Percentiles rank a stretch among this genome's conserved stretches.
Conservation (phyloP, 129 eudicot genomes). For the Heracleum sosnowskyi region DNA sequence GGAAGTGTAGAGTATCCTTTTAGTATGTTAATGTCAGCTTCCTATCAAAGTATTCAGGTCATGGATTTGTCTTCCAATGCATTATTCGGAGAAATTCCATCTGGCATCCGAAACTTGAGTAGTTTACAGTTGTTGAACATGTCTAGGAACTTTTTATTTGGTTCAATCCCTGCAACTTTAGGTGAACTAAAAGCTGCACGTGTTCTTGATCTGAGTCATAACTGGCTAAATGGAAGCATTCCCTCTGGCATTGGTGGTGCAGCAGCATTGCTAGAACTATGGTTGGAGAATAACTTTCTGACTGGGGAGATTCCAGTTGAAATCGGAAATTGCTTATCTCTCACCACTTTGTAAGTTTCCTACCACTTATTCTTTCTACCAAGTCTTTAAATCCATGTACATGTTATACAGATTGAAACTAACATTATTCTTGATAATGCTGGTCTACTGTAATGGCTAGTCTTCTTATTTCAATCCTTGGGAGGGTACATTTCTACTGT, state of each 20-base stretch:
- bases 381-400: neutral
- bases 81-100: constrained; percentile 58
- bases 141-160: constrained; percentile 48
- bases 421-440: neutral
- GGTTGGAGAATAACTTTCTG: constrained; percentile 51
- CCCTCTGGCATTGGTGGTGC: constrained; percentile 63
- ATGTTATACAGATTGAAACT: neutral
- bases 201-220: constrained; percentile 66
- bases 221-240: constrained; percentile 61
- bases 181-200: constrained; percentile 43
- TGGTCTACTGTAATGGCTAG: neutral
- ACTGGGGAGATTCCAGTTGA: constrained; percentile 55
- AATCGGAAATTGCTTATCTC: constrained; percentile 60
- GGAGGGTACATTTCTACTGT: neutral
- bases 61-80: constrained; percentile 77
- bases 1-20: constrained; percentile 46
- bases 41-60: constrained; percentile 45
- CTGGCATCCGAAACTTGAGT: constrained; percentile 45
- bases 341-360: constrained; percentile 63
- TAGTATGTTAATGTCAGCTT: constrained; percentile 21
- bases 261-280: constrained; percentile 40
- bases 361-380: neutral
- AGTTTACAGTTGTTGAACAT: constrained; percentile 53
- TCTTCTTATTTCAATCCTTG: neutral
- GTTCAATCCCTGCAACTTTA: constrained; percentile 54